These are phyloP conservation scores for Pichia gijzeniarum DNA, from an alignment of 805 yeast genomes.

Conservation along the genomic window DNA sequence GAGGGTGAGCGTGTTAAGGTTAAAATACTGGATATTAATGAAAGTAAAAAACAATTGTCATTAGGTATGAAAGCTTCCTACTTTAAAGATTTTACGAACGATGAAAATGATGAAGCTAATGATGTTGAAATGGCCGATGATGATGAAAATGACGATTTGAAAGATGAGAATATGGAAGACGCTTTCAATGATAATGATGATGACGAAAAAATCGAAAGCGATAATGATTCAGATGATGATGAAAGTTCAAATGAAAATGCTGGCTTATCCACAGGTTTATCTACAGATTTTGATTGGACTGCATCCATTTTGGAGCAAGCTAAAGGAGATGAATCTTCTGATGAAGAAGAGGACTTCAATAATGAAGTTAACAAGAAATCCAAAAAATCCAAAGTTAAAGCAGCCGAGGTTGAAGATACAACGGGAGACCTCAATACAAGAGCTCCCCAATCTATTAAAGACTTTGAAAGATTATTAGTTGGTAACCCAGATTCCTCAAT, in stretches of 20 bases:
- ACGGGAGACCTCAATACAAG: slow-evolving; percentile 79
- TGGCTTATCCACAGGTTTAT: slow-evolving; percentile 48
- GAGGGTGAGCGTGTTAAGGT: slow-evolving; percentile 91
- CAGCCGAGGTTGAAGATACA: slow-evolving; percentile 56
- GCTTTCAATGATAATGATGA: slow-evolving; percentile 32
- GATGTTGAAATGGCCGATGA: slow-evolving; percentile 25
- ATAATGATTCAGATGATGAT: slow-evolving; percentile 11
- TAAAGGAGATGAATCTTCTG: slow-evolving; percentile 46
- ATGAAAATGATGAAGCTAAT: slow-evolving; percentile 22
- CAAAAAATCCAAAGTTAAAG: slow-evolving; percentile 39
- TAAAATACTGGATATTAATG: slow-evolving; percentile 58
- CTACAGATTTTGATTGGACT: slow-evolving; percentile 95
- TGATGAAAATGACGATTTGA: slow-evolving; percentile 29
- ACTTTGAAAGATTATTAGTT: slow-evolving; percentile 84
- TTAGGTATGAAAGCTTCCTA: slow-evolving; percentile 94
- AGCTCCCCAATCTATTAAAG: slow-evolving; percentile 86
- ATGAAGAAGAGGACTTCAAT: slow-evolving; percentile 40
- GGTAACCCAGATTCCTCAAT: slow-evolving; percentile 93
- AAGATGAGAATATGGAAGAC: slow-evolving; percentile 23
- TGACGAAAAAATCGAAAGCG: slow-evolving; percentile 13
- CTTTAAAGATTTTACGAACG: slow-evolving; percentile 34
- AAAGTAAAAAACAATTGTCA: slow-evolving; percentile 66
- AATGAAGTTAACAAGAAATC: slow-evolving; percentile 34
- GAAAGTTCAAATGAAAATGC: slow-evolving; percentile 23
- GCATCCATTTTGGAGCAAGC: slow-evolving; percentile 83